These are phyloP conservation scores for Poronia punctata DNA, from an alignment of 495 filamentous ascomycete genomes.

Conservation along the genomic window DNA sequence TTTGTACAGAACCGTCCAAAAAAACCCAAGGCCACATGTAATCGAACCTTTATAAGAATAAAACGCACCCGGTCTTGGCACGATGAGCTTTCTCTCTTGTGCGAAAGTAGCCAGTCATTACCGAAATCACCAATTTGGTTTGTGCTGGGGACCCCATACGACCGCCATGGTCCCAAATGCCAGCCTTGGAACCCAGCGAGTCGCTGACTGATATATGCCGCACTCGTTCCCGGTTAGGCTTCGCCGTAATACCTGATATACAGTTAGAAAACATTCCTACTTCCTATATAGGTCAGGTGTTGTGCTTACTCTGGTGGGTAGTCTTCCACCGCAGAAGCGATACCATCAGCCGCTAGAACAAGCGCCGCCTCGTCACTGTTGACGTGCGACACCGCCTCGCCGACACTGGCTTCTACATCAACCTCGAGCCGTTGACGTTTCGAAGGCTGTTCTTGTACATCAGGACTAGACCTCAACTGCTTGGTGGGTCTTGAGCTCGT, in stretches of 20 bases:
- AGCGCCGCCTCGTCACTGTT: constrained; percentile 36
- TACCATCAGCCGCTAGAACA: constrained; percentile 32
- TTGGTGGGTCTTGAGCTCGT: constrained; percentile 11
- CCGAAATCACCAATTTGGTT: too few relatives aligned
- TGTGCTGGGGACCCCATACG: too few relatives aligned
- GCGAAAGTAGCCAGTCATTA: too few relatives aligned
- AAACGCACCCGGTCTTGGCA: too few relatives aligned
- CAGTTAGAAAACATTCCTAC: constrained; percentile 9
- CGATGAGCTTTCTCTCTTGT: too few relatives aligned
- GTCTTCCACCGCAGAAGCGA: constrained; percentile 22
- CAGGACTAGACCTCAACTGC: too few relatives aligned
- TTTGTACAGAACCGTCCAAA: too few relatives aligned
- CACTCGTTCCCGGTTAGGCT: constrained; percentile 17
- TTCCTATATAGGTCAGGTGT: neutral
- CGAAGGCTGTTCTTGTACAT: constrained; percentile 22
- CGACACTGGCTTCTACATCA: neutral
- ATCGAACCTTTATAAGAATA: too few relatives aligned
- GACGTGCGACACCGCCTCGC: constrained; percentile 19
- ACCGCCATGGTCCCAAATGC: too few relatives aligned
- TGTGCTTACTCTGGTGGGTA: constrained; percentile 33
- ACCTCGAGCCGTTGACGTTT: constrained; percentile 33
- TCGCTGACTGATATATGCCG: neutral
- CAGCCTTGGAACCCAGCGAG: too few relatives aligned
- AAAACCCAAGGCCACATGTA: too few relatives aligned
- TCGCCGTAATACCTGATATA: constrained; percentile 27